phyloP scores from a whole-genome alignment of 2,329 filamentous ascomycete genomes.

The Chrysoporthe cubensis region DNA sequence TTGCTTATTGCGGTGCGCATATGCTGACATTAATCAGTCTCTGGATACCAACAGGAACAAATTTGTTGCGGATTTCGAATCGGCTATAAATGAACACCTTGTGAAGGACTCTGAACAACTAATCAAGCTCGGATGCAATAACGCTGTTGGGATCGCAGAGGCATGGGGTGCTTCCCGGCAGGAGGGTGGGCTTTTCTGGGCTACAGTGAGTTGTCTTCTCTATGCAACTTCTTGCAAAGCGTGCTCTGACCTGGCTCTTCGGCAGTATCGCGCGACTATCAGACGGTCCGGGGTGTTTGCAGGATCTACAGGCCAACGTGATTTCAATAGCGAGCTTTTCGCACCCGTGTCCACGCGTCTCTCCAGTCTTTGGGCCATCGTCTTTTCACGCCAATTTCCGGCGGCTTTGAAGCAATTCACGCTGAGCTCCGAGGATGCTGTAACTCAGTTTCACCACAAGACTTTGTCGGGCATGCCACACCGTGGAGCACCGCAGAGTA shows the following conservation, averaged over 20 bases:
- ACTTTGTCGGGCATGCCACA: conserved; percentile 9
- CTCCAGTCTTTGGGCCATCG: conserved; percentile 33
- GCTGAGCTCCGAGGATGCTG: neutral
- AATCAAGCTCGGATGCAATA: neutral
- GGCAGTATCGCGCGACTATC: conserved; percentile 34
- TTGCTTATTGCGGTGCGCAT: neutral
- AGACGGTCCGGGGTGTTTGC: conserved; percentile 31
- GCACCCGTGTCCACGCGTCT: conserved; percentile 32
- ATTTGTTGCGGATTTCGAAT: neutral
- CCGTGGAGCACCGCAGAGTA: conserved; percentile 15
- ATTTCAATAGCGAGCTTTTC: conserved; percentile 37
- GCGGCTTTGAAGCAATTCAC: conserved; percentile 20
- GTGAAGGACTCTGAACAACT: conserved; percentile 3
- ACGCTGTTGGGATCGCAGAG: conserved; percentile 11
- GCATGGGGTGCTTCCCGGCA: conserved; percentile 31
- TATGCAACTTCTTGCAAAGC: neutral
- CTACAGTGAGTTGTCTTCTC: conserved; percentile 18
- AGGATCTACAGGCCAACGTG: conserved; percentile 28
- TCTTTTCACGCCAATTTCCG: conserved; percentile 35
- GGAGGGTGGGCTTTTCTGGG: conserved; percentile 33
- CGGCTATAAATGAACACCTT: neutral
- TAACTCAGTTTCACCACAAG: conserved; percentile 30
- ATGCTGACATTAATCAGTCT: neutral
- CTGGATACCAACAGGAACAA: neutral
- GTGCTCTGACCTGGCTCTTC: neutral